Percentiles rank a stretch among this genome's conserved stretches.
Evolutionary conservation across 306 rosid species (phyloP).

Genomic region (Prunus davidiana): DNA sequence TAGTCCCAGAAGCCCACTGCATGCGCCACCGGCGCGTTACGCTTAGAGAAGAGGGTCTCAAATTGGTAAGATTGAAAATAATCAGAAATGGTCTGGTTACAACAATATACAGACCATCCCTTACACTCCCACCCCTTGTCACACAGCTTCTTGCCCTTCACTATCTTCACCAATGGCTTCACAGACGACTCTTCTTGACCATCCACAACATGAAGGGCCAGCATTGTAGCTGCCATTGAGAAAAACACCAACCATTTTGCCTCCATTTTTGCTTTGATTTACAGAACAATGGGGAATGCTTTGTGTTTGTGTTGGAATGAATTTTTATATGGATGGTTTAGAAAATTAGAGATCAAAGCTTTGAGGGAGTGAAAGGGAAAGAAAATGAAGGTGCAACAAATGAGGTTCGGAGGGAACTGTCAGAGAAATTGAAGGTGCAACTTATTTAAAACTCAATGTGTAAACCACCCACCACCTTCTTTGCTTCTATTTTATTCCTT

Average conservation of each 20-base stretch:
- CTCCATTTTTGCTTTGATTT: constrained; percentile 32
- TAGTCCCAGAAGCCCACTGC: constrained; percentile 93
- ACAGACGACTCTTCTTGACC: constrained; percentile 21
- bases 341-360: constrained; percentile 10
- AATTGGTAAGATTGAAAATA: constrained; percentile 79
- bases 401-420: constrained; percentile 31
- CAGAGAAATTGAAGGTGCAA: constrained; percentile 28
- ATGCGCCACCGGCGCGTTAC: constrained; percentile 77
- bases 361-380: constrained; percentile 44
- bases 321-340: constrained; percentile 6
- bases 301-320: constrained; percentile 17
- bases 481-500: constrained; percentile 56
- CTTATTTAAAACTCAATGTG: constrained; percentile 49
- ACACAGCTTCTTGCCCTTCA: constrained; percentile 72
- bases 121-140: constrained; percentile 87
- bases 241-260: constrained; percentile 42
- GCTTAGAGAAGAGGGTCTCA: constrained; percentile 73
- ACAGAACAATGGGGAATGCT: background rate
- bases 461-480: constrained; percentile 10
- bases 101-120: constrained; percentile 70
- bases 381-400: constrained; percentile 63
- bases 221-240: constrained; percentile 20
- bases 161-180: constrained; percentile 64
- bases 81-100: constrained; percentile 72
- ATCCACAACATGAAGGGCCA: constrained; percentile 3